phyloP scores from a whole-genome alignment of 176 grass and related monocot genomes.

The Alloteropsis semialata region DNA sequence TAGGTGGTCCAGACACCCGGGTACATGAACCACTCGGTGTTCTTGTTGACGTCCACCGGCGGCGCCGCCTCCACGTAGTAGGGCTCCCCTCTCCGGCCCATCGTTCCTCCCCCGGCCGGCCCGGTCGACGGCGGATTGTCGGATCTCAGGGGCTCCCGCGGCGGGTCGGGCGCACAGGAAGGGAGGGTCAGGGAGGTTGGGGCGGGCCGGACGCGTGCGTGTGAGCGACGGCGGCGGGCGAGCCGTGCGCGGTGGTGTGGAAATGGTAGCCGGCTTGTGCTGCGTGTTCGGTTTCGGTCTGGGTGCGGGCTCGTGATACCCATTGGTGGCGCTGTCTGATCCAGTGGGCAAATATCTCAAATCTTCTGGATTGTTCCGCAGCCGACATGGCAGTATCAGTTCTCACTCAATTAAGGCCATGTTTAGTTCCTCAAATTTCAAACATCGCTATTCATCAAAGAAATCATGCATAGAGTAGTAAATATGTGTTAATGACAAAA shows the following conservation, averaged over 20 bases:
- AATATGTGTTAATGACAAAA: too few relatives aligned
- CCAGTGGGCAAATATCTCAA: slow-evolving; percentile 6
- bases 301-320: not conserved
- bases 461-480: too few relatives aligned
- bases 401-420: too few relatives aligned
- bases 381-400: too few relatives aligned
- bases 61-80: slow-evolving; percentile 63
- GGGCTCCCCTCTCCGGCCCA: slow-evolving; percentile 27
- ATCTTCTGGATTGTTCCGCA: slow-evolving; percentile 14
- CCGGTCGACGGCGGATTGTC: not conserved
- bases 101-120: not conserved
- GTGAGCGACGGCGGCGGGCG: not conserved
- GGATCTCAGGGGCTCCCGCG: not conserved
- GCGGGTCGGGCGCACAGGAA: not conserved
- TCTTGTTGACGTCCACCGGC: slow-evolving; percentile 73
- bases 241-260: not conserved
- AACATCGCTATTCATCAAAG: too few relatives aligned
- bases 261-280: not conserved
- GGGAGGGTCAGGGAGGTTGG: not conserved
- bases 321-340: not conserved
- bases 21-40: slow-evolving; percentile 89
- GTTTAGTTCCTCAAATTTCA: too few relatives aligned
- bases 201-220: not conserved
- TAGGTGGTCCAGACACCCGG: slow-evolving; percentile 77
- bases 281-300: not conserved